Evolutionary conservation across 176 grass and related monocot genomes (phyloP).

Genomic region (Phyllostachys edulis): DNA sequence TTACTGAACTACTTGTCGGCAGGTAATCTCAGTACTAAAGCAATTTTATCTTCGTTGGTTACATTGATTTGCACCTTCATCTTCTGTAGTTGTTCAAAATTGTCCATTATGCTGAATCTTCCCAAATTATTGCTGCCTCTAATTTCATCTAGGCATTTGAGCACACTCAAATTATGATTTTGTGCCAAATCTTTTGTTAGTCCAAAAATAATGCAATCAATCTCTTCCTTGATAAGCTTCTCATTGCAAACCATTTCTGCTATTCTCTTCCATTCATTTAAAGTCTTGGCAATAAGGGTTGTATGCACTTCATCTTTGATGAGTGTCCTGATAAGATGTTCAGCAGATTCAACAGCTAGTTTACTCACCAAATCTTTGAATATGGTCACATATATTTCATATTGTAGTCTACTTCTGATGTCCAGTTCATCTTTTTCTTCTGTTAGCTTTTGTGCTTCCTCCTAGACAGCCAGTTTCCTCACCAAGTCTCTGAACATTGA

Average conservation of each 20-base stretch:
- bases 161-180: background rate
- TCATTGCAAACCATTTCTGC: conserved; percentile 23
- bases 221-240: conserved; percentile 3
- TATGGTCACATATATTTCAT: background rate
- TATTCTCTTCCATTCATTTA: conserved; percentile 18
- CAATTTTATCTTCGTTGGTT: background rate
- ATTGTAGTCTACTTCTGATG: conserved; percentile 18
- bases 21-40: background rate
- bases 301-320: conserved; percentile 24
- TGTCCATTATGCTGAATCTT: background rate
- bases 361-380: conserved; percentile 9
- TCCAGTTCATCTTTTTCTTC: conserved; percentile 23
- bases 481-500: conserved; percentile 14
- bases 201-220: conserved; percentile 16
- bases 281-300: conserved; percentile 4
- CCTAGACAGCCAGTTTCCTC: background rate
- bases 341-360: background rate
- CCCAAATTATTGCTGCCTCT: background rate
- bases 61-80: background rate
- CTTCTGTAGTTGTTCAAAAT: background rate
- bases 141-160: background rate
- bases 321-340: background rate
- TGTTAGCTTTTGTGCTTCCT: conserved; percentile 19
- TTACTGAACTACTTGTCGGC: background rate
- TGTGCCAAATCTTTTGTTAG: conserved; percentile 29